Evolutionary conservation across 257 asterid genomes (phyloP).

Genomic region (Solanum boliviense): DNA sequence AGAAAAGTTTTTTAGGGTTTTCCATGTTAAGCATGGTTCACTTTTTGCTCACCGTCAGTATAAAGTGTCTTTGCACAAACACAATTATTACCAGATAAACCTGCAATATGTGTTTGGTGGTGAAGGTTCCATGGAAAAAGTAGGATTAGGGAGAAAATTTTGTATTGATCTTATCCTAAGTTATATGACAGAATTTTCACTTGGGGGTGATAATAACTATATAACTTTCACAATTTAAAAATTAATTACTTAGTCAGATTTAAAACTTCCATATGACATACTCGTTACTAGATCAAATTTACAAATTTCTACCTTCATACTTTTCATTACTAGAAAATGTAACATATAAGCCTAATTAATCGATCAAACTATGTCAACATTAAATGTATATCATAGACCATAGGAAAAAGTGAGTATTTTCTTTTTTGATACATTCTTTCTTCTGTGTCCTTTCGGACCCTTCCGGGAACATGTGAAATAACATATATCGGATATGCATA

Average conservation of each 20-base stretch:
- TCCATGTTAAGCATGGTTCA: neutral
- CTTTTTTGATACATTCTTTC: neutral
- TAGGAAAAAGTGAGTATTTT: neutral
- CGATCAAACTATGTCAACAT: neutral
- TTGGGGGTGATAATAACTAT: neutral
- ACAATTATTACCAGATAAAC: neutral
- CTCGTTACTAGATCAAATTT: neutral
- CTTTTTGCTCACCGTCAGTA: neutral
- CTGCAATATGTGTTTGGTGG: neutral
- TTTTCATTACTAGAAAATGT: neutral
- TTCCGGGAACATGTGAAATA: neutral
- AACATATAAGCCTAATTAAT: neutral
- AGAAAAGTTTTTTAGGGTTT: neutral
- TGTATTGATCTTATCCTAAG: neutral
- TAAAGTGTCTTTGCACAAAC: neutral
- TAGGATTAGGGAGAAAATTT: neutral
- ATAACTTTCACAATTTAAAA: neutral
- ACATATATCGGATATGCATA: neutral
- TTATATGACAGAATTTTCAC: neutral
- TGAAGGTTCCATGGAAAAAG: neutral
- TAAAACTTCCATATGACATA: neutral
- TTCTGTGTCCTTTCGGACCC: neutral
- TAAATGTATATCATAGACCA: neutral
- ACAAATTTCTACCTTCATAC: neutral
- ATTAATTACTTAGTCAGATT: neutral